phyloP scores from a whole-genome alignment of 257 asterid genomes.

The Jasminum sambac region DNA sequence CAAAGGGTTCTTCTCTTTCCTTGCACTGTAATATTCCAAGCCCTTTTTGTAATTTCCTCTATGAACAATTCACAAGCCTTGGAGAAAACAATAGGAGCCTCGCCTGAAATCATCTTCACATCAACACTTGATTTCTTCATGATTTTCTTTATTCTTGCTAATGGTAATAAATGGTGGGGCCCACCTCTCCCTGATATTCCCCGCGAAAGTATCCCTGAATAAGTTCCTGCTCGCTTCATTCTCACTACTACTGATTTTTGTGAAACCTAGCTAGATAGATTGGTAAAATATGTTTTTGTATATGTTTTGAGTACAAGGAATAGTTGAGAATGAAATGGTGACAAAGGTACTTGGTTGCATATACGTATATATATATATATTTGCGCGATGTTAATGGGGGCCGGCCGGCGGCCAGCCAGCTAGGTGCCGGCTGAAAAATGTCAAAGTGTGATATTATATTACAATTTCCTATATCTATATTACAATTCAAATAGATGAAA shows the following conservation, averaged over 20 bases:
- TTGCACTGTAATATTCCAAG: slow-evolving; percentile 59
- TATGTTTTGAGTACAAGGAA: background rate
- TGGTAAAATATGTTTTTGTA: background rate
- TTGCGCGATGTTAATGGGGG: background rate
- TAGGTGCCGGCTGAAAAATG: slow-evolving; percentile 36
- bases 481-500: background rate
- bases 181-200: slow-evolving; percentile 49
- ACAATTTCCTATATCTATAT: background rate
- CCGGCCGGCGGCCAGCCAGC: slow-evolving; percentile 33
- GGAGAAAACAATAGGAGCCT: slow-evolving; percentile 72
- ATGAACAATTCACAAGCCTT: slow-evolving; percentile 81
- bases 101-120: slow-evolving; percentile 83
- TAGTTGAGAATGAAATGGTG: background rate
- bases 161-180: slow-evolving; percentile 71
- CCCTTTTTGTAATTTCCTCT: slow-evolving; percentile 60
- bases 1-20: slow-evolving; percentile 69
- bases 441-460: too few species aligned
- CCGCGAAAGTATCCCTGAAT: slow-evolving; percentile 60
- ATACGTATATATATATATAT: background rate
- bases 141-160: slow-evolving; percentile 69
- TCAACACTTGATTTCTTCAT: slow-evolving; percentile 77
- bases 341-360: background rate
- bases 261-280: background rate
- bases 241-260: background rate
- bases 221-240: slow-evolving; percentile 79